Evolutionary conservation across 2,329 filamentous ascomycete species (phyloP), one percentile per base, ranked within the genome.

Genomic region (Magnaporthiopsis rhizophila): DNA sequence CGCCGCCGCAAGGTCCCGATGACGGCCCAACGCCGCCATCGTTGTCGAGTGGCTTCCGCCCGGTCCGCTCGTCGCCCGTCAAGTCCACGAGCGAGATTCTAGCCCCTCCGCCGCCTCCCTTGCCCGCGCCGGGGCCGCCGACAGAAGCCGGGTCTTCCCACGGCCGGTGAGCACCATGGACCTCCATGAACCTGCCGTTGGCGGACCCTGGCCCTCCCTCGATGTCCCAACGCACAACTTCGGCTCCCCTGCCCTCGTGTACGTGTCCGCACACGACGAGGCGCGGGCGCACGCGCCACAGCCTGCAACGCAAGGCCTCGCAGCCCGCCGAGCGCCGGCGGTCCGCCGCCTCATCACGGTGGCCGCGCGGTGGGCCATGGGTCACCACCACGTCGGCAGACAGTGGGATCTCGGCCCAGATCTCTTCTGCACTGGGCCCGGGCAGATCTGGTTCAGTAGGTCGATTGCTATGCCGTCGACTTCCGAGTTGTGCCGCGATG

Each of bases 211-310:
- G 72, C 65, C 70, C 69, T 45, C 72, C 71, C 1, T 68, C 72
- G 34, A 82, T 71, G 66, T 83, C 79, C 89, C 89, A 92, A 28
- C 73, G 74, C 38, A 92, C 80, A 32, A 84, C 77, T 70, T 88
- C 80, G 12, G 80, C 85, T 15, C 89, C 89, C 68, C 89, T 78
- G 4, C 81, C 86, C 66, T 86, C 83, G 72, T 92, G 89, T 36
- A 91, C 83, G 73, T 92, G 90, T 0, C 90, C 89, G 70, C 87
- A 92, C 24, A 92, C 79, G 26, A 85, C 84, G 61, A 92, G 76
- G 64, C 79, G 77, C 6, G 90, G 89, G 56, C 86, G 79, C 3
- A 89, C 81, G 7, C 82, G 76, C 80, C 82, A 84, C 30, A 92
- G 75, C 0, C 81, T 80, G 62, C 78, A 76, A 11, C 81, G 75